phyloP scores from a whole-genome alignment of 768 basidiomycete genomes.

The Terana coerulea region DNA sequence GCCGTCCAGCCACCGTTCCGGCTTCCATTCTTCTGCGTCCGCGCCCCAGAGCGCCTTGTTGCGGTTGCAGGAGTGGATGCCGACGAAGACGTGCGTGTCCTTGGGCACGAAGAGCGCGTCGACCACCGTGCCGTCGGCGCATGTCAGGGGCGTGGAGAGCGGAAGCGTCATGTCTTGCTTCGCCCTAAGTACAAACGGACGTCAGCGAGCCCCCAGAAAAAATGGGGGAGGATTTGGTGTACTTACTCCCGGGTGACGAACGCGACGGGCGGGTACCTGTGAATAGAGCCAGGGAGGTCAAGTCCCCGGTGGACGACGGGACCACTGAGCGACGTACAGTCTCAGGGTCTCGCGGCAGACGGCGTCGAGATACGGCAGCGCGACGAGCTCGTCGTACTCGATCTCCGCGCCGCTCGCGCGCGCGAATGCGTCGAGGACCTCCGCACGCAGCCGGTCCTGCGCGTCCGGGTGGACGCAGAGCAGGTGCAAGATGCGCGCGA shows the following conservation, averaged over 20 bases:
- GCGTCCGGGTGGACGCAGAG: slow-evolving; percentile 19
- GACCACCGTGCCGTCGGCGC: slow-evolving; percentile 8
- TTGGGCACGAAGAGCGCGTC: slow-evolving; percentile 31
- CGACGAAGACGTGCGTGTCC: slow-evolving; percentile 34
- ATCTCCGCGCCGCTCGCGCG: slow-evolving; percentile 4
- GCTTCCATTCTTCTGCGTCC: slow-evolving; percentile 38
- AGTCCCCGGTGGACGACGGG: background rate
- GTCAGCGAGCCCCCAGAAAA: background rate
- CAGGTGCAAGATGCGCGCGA: slow-evolving; percentile 19
- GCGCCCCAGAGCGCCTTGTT: slow-evolving; percentile 40
- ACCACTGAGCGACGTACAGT: slow-evolving; percentile 13
- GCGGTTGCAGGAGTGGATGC: slow-evolving; percentile 37
- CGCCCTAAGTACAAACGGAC: background rate
- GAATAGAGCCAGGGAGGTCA: background rate
- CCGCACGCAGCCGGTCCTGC: slow-evolving; percentile 21
- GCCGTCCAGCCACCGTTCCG: slow-evolving; percentile 36
- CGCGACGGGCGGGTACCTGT: slow-evolving; percentile 11
- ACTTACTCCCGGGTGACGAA: slow-evolving; percentile 8
- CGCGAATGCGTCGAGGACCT: slow-evolving; percentile 13
- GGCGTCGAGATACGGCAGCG: slow-evolving; percentile 60
- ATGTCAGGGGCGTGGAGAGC: slow-evolving; percentile 5
- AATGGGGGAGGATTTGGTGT: background rate
- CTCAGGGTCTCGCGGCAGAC: slow-evolving; percentile 59
- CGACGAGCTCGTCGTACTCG: slow-evolving; percentile 16
- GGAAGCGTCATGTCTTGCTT: slow-evolving; percentile 5